These are phyloP conservation scores for Leishmania guyanensis DNA, from an alignment of 208 protist species.

Conservation along the genomic window DNA sequence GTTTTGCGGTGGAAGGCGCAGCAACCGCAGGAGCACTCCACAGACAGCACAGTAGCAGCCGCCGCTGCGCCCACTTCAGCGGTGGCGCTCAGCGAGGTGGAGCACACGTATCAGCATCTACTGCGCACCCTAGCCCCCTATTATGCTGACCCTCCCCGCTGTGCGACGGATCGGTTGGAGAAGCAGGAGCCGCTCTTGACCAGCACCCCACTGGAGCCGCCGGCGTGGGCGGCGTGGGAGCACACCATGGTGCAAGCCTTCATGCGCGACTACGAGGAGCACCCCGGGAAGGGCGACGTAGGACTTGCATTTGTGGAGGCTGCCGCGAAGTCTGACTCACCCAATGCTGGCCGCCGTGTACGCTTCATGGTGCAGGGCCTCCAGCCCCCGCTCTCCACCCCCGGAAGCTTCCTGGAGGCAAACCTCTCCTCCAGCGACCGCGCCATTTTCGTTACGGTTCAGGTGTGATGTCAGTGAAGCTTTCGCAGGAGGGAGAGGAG, in stretches of 20 bases:
- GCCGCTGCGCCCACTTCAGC: background rate
- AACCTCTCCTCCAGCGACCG: slow-evolving; percentile 64
- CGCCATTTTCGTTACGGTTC: slow-evolving; percentile 58
- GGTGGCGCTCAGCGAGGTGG: slow-evolving; percentile 2
- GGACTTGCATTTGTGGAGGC: slow-evolving; percentile 8
- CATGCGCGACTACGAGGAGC: slow-evolving; percentile 30
- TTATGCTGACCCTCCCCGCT: slow-evolving; percentile 33
- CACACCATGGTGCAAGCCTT: slow-evolving; percentile 11
- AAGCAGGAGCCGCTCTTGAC: slow-evolving; percentile 29
- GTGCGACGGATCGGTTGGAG: slow-evolving; percentile 24
- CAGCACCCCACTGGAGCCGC: slow-evolving; percentile 13
- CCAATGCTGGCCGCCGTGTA: slow-evolving; percentile 27
- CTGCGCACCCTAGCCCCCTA: slow-evolving; percentile 26
- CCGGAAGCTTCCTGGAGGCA: slow-evolving; percentile 58
- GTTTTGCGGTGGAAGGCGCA: slow-evolving; percentile 29
- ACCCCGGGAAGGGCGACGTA: background rate
- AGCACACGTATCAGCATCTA: slow-evolving; percentile 26
- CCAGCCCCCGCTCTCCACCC: slow-evolving; percentile 50
- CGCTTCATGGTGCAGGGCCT: slow-evolving; percentile 65
- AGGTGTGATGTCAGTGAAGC: slow-evolving; percentile 11
- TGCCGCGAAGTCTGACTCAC: background rate
- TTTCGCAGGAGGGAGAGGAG: background rate
- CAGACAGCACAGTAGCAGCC: background rate
- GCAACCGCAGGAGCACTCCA: slow-evolving; percentile 4
- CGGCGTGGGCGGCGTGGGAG: slow-evolving; percentile 44